Evolutionary conservation across 1,284 basidiomycete genomes (phyloP).

Genomic region (Volvariella surrecta): DNA sequence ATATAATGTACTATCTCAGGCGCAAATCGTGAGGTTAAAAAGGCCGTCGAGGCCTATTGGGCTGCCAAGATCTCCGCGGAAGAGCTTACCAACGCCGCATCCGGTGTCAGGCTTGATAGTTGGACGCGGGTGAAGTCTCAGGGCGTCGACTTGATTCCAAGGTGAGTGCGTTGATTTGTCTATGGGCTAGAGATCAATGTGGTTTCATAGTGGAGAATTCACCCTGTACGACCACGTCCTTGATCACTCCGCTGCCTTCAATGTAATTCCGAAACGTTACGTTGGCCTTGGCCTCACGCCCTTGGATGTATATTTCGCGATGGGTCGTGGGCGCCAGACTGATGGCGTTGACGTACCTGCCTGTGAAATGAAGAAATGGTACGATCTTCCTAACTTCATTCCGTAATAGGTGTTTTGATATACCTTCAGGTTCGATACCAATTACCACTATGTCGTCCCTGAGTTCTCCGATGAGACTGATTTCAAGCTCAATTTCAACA

Average conservation of each 20-base stretch:
- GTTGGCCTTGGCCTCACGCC: conserved; percentile 79
- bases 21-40: conserved; percentile 96
- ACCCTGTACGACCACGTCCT: conserved; percentile 99
- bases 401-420: conserved; percentile 8
- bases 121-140: conserved; percentile 87
- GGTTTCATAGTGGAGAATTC: conserved; percentile 79
- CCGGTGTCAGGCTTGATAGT: conserved; percentile 84
- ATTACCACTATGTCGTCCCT: conserved; percentile 99
- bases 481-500: conserved; percentile 96
- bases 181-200: background rate
- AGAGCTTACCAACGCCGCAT: conserved; percentile 84
- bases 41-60: conserved; percentile 99
- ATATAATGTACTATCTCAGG: conserved; percentile 32
- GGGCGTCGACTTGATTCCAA: conserved; percentile 90
- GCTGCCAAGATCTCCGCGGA: conserved; percentile 86
- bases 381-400: conserved; percentile 19
- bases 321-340: conserved; percentile 97
- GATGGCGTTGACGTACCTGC: conserved; percentile 95
- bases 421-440: conserved; percentile 88
- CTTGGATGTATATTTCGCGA: conserved; percentile 96
- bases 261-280: conserved; percentile 96
- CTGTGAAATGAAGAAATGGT: conserved; percentile 99
- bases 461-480: conserved; percentile 90
- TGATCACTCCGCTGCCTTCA: conserved; percentile 95
- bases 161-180: conserved; percentile 41